Conservation (phyloP, 1,139 yeast genomes). For the Yamadazyma spencermartinsiae region DNA sequence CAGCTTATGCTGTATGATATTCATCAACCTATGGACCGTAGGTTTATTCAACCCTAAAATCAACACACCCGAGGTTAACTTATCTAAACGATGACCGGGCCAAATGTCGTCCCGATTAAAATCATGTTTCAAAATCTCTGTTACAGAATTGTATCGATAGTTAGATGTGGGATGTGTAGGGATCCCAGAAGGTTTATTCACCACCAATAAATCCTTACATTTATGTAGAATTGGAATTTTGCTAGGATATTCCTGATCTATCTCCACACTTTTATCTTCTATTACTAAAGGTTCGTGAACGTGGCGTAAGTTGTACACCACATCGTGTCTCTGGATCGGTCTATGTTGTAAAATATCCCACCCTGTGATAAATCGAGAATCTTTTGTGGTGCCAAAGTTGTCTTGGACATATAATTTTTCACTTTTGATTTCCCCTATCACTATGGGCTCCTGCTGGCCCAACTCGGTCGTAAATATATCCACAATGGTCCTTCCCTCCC, state of each 20-base stretch:
- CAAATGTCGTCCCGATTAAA: slow-evolving; percentile 33
- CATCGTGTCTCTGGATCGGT: slow-evolving; percentile 47
- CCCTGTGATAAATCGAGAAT: slow-evolving; percentile 22
- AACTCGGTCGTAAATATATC: slow-evolving; percentile 48
- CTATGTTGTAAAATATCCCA: slow-evolving; percentile 22
- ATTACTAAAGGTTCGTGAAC: slow-evolving; percentile 64
- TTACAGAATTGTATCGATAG: slow-evolving; percentile 58
- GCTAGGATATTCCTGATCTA: slow-evolving; percentile 10
- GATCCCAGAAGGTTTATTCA: slow-evolving; percentile 73
- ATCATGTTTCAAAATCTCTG: slow-evolving; percentile 55
- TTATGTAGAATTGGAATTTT: slow-evolving; percentile 45
- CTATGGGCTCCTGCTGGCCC: slow-evolving; percentile 31
- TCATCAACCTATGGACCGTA: slow-evolving; percentile 46
- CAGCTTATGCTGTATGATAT: slow-evolving; percentile 31
- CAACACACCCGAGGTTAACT: slow-evolving; percentile 72
- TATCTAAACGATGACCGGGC: slow-evolving; percentile 73
- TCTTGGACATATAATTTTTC: slow-evolving; percentile 26
- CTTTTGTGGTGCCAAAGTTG: slow-evolving; percentile 27
- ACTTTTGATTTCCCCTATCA: slow-evolving; percentile 23
- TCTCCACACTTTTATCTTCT: slow-evolving; percentile 20
- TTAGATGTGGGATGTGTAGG: slow-evolving; percentile 82
- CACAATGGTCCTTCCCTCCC: slow-evolving; percentile 45
- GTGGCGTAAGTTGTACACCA: slow-evolving; percentile 48
- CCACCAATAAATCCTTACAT: slow-evolving; percentile 52
- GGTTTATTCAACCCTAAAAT: slow-evolving; percentile 53